Evolutionary conservation across 2,329 filamentous ascomycete species (phyloP).

Genomic region (Sclerotinia minor): DNA sequence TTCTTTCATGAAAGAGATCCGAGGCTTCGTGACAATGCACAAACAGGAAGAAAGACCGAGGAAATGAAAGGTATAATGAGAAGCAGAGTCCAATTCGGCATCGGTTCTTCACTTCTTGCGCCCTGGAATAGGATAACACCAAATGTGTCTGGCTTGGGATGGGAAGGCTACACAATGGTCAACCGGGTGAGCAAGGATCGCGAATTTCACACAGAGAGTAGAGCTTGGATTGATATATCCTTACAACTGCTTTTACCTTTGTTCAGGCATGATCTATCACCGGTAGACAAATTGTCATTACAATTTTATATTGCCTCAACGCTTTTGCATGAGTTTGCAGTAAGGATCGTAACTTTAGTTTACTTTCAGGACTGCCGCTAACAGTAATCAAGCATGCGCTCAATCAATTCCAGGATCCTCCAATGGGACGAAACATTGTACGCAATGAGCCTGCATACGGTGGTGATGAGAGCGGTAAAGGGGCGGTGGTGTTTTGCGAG

Average conservation of each 20-base stretch:
- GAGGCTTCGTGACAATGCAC: background rate
- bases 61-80: background rate
- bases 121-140: conserved; percentile 8
- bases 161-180: conserved; percentile 6
- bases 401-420: conserved; percentile 10
- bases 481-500: conserved; percentile 11
- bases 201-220: conserved; percentile 4
- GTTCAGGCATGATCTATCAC: conserved; percentile 11
- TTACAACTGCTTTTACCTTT: conserved; percentile 4
- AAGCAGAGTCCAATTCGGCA: background rate
- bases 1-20: conserved; percentile 5
- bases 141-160: background rate
- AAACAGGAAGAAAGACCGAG: background rate
- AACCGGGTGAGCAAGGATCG: background rate
- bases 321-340: conserved; percentile 12
- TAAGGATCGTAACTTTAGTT: background rate
- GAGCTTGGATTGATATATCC: conserved; percentile 7
- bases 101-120: background rate
- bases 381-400: conserved; percentile 8
- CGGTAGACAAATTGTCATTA: background rate
- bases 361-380: background rate
- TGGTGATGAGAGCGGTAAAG: background rate
- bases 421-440: background rate
- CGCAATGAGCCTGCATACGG: conserved; percentile 6
- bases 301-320: conserved; percentile 17